These are phyloP conservation scores for Lactarius evosmus DNA, from an alignment of 768 basidiomycete species.

Conservation along the genomic window DNA sequence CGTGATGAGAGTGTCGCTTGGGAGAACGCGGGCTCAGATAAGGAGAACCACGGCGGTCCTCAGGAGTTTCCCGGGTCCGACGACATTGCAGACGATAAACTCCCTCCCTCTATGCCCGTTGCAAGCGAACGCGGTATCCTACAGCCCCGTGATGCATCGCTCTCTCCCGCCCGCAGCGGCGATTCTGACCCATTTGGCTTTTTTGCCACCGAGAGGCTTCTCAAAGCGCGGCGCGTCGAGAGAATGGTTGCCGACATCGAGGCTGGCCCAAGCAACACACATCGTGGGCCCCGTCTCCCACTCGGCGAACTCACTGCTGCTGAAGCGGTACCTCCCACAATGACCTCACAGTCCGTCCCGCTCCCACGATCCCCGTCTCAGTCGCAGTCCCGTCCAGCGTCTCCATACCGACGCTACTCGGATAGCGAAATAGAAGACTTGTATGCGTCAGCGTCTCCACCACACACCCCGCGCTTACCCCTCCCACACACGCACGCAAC, in stretches of 20 bases:
- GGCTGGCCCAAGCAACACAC: conserved; percentile 18
- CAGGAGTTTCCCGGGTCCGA: conserved; percentile 10
- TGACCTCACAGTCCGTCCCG: not conserved
- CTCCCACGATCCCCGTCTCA: not conserved
- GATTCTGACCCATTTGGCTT: conserved; percentile 28
- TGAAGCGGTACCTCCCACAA: conserved; percentile 1
- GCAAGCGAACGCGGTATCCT: conserved; percentile 26
- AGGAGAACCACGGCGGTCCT: conserved; percentile 20
- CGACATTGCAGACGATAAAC: conserved; percentile 4
- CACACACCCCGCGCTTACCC: conserved; percentile 18
- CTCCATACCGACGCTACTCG: conserved; percentile 21
- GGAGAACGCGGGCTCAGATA: conserved; percentile 27
- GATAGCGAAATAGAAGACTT: conserved; percentile 29
- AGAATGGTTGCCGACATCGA: not conserved
- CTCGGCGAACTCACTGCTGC: conserved; percentile 18
- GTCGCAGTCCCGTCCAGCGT: not conserved
- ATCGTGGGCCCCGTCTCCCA: conserved; percentile 16
- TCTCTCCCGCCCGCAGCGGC: conserved; percentile 15
- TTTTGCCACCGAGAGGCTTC: conserved; percentile 25
- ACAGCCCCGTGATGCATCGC: conserved; percentile 18
- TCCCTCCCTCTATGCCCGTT: conserved; percentile 4
- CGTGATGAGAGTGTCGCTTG: conserved; percentile 23
- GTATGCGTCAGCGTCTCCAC: conserved; percentile 24
- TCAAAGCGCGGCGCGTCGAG: conserved; percentile 23
- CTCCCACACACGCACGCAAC: conserved; percentile 14